These are phyloP conservation scores for Penicillium desertorum DNA, from an alignment of 495 filamentous ascomycete species.

Conservation along the genomic window DNA sequence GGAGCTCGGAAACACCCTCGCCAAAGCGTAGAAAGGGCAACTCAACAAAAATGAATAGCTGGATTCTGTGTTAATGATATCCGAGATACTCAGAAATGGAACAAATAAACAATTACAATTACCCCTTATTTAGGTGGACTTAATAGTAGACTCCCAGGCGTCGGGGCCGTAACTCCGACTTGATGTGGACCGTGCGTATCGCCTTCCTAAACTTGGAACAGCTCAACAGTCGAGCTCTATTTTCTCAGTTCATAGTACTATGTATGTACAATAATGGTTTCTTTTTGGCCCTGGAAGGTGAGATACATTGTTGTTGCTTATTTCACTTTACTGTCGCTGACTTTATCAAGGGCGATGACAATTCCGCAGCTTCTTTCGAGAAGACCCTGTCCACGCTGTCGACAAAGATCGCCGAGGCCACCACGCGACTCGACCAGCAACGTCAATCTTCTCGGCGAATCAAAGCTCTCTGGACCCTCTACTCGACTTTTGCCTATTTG, in stretches of 20 bases:
- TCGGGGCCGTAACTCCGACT: not conserved
- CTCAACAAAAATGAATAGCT: not conserved
- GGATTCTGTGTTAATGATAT: not conserved
- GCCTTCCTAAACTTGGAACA: conserved; percentile 1
- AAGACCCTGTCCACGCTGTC: conserved; percentile 80
- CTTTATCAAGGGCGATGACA: conserved; percentile 64
- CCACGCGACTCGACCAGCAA: conserved; percentile 66
- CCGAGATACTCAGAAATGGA: not conserved
- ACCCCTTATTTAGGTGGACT: not conserved
- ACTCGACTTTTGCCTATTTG: conserved; percentile 85
- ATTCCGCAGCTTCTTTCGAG: conserved; percentile 89
- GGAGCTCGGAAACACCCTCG: conserved; percentile 31
- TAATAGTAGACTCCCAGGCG: not conserved
- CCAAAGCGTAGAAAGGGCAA: not conserved
- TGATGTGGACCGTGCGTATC: conserved; percentile 8
- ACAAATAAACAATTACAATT: not conserved
- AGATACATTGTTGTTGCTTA: conserved; percentile 11
- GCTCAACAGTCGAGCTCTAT: conserved; percentile 1
- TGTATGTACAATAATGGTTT: conserved; percentile 59
- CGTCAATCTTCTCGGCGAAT: conserved; percentile 72
- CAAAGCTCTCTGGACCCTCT: conserved; percentile 86
- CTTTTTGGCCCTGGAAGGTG: conserved; percentile 80
- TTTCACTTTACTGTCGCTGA: conserved; percentile 10
- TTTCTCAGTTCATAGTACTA: not conserved
- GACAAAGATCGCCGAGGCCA: conserved; percentile 71